These are phyloP conservation scores for Brettanomyces anomalus DNA, from an alignment of 805 yeast species.

Conservation along the genomic window DNA sequence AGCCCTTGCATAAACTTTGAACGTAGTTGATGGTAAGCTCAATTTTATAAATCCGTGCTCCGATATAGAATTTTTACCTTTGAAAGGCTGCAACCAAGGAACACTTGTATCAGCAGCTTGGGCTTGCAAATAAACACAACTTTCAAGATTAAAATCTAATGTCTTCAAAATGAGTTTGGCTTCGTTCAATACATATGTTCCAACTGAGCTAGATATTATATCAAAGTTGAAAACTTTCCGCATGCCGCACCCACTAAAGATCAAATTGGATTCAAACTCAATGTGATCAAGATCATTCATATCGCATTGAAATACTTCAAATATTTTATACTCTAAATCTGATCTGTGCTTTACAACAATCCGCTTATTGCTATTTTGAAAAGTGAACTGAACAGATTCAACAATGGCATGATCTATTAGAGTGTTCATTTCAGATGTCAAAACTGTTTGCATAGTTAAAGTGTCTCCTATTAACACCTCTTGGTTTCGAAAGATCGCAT, in stretches of 20 bases:
- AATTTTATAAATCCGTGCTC: too few relatives aligned
- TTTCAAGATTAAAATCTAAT: constrained; percentile 9
- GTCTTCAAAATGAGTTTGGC: constrained; percentile 9
- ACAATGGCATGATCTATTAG: constrained; percentile 11
- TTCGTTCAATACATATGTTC: constrained; percentile 15
- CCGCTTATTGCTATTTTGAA: constrained; percentile 10
- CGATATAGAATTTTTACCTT: too few relatives aligned
- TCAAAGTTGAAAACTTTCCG: constrained; percentile 14
- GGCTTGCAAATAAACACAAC: background rate
- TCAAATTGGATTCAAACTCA: constrained; percentile 10
- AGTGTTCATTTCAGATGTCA: constrained; percentile 21
- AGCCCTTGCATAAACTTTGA: too few relatives aligned
- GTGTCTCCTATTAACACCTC: constrained; percentile 14
- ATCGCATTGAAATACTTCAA: constrained; percentile 3
- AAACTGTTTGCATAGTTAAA: constrained; percentile 22
- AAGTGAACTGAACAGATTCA: constrained; percentile 13
- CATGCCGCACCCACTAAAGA: constrained; percentile 6
- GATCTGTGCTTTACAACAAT: constrained; percentile 9
- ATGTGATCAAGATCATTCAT: constrained; percentile 3
- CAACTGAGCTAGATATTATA: constrained; percentile 16
- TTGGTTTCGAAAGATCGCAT: constrained; percentile 12
- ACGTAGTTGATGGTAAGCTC: too few relatives aligned
- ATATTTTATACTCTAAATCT: background rate
- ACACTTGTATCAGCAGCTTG: too few relatives aligned
- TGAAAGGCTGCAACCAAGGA: too few relatives aligned